Evolutionary conservation across 352 stramenopile species (phyloP).

Genomic region (Pythium coloratum): DNA sequence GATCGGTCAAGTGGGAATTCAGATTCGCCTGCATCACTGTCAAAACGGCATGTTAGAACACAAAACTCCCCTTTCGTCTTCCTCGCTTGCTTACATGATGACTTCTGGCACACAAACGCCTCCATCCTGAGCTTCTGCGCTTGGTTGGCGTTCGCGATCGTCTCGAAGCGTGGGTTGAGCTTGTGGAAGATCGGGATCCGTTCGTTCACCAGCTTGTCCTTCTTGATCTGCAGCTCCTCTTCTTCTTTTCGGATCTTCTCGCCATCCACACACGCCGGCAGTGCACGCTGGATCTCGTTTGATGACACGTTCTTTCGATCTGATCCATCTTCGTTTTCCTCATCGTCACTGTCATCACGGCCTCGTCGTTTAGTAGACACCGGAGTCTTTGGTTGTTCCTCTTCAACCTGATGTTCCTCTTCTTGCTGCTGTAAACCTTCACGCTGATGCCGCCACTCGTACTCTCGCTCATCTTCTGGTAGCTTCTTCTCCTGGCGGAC

Average conservation of each 20-base stretch:
- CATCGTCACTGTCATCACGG: conserved; percentile 24
- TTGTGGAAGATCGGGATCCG: conserved; percentile 68
- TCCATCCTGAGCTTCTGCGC: conserved; percentile 46
- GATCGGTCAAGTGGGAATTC: conserved; percentile 76
- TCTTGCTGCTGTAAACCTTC: conserved; percentile 15
- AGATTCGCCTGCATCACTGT: conserved; percentile 67
- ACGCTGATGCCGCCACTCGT: conserved; percentile 47
- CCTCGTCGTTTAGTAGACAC: not conserved
- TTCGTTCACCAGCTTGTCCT: conserved; percentile 55
- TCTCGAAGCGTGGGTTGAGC: conserved; percentile 67
- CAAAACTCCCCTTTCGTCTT: not conserved
- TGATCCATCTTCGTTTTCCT: conserved; percentile 51
- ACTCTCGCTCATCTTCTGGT: conserved; percentile 24
- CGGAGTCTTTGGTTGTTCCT: conserved; percentile 23
- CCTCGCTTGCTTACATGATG: conserved; percentile 45
- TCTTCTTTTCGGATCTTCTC: conserved; percentile 44
- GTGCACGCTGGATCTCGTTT: conserved; percentile 43
- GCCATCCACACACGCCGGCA: conserved; percentile 35
- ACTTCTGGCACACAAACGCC: conserved; percentile 70
- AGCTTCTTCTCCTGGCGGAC: conserved; percentile 45
- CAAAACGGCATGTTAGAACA: not conserved
- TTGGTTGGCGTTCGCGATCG: conserved; percentile 36
- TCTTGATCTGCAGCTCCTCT: conserved; percentile 46
- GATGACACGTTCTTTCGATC: conserved; percentile 37
- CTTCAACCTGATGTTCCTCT: conserved; percentile 16